Conservation (phyloP, 805 yeast genomes). For the Saturnispora mendoncae region DNA sequence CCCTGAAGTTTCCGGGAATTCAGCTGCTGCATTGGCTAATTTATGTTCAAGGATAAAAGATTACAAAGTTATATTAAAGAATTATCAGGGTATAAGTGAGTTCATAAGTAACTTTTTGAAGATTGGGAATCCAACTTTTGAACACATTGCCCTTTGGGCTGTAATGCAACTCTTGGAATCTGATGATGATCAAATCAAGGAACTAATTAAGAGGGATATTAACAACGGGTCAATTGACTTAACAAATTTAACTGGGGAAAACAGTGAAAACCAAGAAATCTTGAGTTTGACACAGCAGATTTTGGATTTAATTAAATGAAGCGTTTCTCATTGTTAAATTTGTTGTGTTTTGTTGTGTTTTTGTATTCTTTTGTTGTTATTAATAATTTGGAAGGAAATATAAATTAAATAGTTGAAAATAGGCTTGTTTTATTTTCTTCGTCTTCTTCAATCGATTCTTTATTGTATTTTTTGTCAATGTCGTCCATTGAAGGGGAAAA, state of each 20-base stretch:
- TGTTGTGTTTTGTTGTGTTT: background rate
- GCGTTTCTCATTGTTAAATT: background rate
- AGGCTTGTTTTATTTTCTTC: too few species aligned
- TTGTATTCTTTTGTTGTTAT: background rate
- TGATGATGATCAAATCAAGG: constrained; percentile 54
- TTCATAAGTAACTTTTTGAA: constrained; percentile 74
- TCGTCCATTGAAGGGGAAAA: too few species aligned
- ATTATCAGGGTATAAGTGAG: constrained; percentile 88
- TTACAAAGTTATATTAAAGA: constrained; percentile 65
- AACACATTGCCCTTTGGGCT: constrained; percentile 97
- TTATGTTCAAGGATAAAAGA: constrained; percentile 84
- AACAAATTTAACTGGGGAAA: constrained; percentile 28
- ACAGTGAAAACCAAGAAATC: constrained; percentile 31
- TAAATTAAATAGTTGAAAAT: background rate
- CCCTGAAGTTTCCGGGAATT: constrained; percentile 95
- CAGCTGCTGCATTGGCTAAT: constrained; percentile 97
- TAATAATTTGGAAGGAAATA: background rate
- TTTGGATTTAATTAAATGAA: constrained; percentile 26
- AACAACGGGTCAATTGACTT: constrained; percentile 27
- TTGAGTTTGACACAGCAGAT: constrained; percentile 31
- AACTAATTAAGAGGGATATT: constrained; percentile 27
- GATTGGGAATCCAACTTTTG: constrained; percentile 86
- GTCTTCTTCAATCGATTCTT: too few species aligned
- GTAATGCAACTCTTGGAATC: constrained; percentile 87
- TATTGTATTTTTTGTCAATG: too few species aligned